Evolutionary conservation across 2,329 filamentous ascomycete species (phyloP), one percentile per base, ranked within the genome.

Genomic region (Pseudogymnoascus sp.): DNA sequence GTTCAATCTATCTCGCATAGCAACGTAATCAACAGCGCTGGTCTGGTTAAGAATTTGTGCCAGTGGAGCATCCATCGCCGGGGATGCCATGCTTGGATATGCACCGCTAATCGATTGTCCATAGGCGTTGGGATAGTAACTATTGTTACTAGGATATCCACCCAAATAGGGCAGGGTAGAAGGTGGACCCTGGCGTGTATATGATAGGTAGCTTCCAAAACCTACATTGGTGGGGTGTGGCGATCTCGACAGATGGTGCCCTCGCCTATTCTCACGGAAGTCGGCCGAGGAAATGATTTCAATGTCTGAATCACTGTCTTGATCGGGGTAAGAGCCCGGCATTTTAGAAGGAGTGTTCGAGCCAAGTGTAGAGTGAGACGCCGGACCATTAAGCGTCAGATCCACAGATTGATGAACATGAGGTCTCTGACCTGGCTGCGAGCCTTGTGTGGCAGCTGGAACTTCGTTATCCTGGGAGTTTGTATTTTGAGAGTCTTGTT

Each of bases 251-350:
- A 21, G 16, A 12, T 34, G 28, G n/a, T 34, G 25, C n/a, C 11
- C 64, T 28, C 68, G 66, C 25, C 68, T 66, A 65, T 73, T 73
- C 23, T 67, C 67, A 38, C 64, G 64, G 60, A 73, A 73, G 2
- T 64, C 69, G 3, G 68, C 66, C 10, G 69, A 25, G 10, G 69
- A 64, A 28, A 73, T 73, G 21, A 73, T 69, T 62, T 73, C 71
- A 37, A 73, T 62, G 23, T 72, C 70, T 11, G 70, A 72, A 64
- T 73, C 71, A 61, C 61, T 60, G 31, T 62, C 61, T 23, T 60
- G 44, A 28, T 40, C 42, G 11, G 50, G 62, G 16, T 61, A 59
- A 38, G 50, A 61, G 21, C 62, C 62, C 5, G 46, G 62, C 11
- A 31, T 37, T n/a, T 53, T 61, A 16, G 38, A 28, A 56, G 21